Evolutionary conservation across 495 filamentous ascomycete genomes (phyloP).

Genomic region (Hypoxylon trugodes): DNA sequence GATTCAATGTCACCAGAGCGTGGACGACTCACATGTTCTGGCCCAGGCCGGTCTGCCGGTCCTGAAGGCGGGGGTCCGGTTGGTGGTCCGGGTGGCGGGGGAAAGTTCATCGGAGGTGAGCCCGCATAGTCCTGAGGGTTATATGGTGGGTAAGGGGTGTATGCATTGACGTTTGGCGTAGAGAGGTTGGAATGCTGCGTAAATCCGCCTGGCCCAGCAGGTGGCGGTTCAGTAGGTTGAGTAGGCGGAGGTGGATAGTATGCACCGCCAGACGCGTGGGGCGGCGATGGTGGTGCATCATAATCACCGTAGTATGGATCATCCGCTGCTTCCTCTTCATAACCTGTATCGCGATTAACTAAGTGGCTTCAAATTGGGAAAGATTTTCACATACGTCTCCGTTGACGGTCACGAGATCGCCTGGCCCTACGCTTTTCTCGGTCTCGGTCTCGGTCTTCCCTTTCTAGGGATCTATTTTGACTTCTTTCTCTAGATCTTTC

Average conservation of each 20-base stretch:
- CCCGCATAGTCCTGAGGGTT: slow-evolving; percentile 48
- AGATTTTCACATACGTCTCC: slow-evolving; percentile 50
- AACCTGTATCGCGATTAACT: slow-evolving; percentile 46
- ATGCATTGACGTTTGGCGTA: slow-evolving; percentile 45
- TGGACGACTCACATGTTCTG: slow-evolving; percentile 50
- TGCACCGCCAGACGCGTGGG: slow-evolving; percentile 61
- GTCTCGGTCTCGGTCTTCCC: slow-evolving; percentile 29
- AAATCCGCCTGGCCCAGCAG: slow-evolving; percentile 44
- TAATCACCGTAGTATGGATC: slow-evolving; percentile 47
- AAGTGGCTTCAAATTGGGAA: neutral
- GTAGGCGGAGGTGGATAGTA: slow-evolving; percentile 51
- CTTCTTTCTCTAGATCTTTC: slow-evolving; percentile 44
- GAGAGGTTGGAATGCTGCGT: slow-evolving; percentile 52
- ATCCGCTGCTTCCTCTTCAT: slow-evolving; percentile 50
- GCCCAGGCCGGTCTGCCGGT: slow-evolving; percentile 37
- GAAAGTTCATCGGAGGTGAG: slow-evolving; percentile 41
- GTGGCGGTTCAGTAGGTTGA: slow-evolving; percentile 18
- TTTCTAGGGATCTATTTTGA: slow-evolving; percentile 32
- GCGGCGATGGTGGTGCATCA: slow-evolving; percentile 55
- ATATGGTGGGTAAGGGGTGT: slow-evolving; percentile 46
- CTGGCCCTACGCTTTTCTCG: slow-evolving; percentile 34
- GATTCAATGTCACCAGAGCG: slow-evolving; percentile 36
- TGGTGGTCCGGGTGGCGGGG: slow-evolving; percentile 48
- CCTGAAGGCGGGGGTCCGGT: slow-evolving; percentile 41
- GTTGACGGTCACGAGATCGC: slow-evolving; percentile 49